Conservation (phyloP, 2,329 filamentous ascomycete species). For the Metarhizium guizhouense region DNA sequence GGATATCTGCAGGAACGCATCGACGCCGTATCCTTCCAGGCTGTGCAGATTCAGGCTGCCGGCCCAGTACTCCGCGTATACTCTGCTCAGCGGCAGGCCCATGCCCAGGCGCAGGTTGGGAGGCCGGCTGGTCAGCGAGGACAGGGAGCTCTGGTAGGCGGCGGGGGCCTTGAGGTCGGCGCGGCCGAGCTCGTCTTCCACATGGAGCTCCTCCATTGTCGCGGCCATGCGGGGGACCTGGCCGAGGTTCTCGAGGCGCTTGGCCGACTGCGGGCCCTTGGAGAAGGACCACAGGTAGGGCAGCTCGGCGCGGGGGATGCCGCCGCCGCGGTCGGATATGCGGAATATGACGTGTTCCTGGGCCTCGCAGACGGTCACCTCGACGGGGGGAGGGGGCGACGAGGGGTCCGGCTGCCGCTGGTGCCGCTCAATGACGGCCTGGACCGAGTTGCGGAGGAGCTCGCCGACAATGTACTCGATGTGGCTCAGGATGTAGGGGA, state of each 20-base stretch:
- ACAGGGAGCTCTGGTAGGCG: conserved; percentile 54
- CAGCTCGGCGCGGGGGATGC: conserved; percentile 74
- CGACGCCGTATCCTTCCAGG: conserved; percentile 89
- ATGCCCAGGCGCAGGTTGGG: conserved; percentile 86
- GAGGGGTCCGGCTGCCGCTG: conserved; percentile 26
- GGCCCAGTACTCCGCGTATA: conserved; percentile 98
- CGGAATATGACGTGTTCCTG: conserved; percentile 92
- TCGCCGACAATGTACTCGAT: conserved; percentile 97
- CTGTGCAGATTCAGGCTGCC: conserved; percentile 86
- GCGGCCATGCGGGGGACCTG: conserved; percentile 87
- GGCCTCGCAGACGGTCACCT: conserved; percentile 90
- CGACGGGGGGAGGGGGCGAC: conserved; percentile 64
- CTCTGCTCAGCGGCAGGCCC: conserved; percentile 83
- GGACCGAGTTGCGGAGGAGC: conserved; percentile 87
- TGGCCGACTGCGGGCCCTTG: conserved; percentile 74
- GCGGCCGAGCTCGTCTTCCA: conserved; percentile 32
- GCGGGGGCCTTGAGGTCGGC: conserved; percentile 32
- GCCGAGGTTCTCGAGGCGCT: conserved; percentile 73
- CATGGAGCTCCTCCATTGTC: conserved; percentile 77
- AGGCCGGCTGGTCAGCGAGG: conserved; percentile 70
- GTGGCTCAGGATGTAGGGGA: conserved; percentile 93
- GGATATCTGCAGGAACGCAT: conserved; percentile 92
- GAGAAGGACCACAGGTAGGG: conserved; percentile 95
- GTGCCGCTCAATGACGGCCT: conserved; percentile 76
- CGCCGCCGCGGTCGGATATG: conserved; percentile 90